A percentile compares a stretch with the other conserved stretches of the same genome.
Conservation (phyloP, 306 rosid genomes). For the Castanospermum australe region DNA sequence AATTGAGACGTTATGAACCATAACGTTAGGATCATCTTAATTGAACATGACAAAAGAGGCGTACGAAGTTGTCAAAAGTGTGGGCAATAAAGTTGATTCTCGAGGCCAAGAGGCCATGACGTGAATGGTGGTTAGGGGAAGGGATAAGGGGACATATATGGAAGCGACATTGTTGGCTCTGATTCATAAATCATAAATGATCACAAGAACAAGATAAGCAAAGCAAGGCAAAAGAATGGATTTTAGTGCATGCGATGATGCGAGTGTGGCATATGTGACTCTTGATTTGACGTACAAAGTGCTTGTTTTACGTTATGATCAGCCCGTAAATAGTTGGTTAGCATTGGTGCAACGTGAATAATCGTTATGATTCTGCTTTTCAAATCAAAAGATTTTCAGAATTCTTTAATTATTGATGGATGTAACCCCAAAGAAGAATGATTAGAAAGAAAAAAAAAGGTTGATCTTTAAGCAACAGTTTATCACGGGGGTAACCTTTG, state of each 20-base stretch:
- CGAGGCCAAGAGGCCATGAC: background rate
- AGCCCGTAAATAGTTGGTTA: background rate
- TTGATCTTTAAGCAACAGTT: background rate
- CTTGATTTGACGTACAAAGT: conserved; percentile 32
- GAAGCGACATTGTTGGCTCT: conserved; percentile 31
- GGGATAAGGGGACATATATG: background rate
- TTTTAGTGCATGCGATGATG: conserved; percentile 12
- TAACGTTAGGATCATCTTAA: too few species aligned
- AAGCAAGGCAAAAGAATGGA: background rate
- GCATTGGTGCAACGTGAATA: background rate
- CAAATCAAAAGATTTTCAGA: background rate
- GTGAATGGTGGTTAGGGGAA: background rate
- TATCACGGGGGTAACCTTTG: too few species aligned
- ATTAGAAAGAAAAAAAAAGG: background rate
- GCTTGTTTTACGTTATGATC: background rate
- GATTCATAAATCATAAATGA: conserved; percentile 31
- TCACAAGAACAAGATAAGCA: conserved; percentile 1
- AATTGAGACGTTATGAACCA: background rate
- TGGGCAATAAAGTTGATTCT: conserved; percentile 17
- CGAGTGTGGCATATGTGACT: conserved; percentile 33
- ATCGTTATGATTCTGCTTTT: background rate
- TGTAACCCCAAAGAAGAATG: background rate
- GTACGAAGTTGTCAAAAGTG: background rate
- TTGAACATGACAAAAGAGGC: background rate
- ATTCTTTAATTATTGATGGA: background rate